Conservation (phyloP, 2,329 filamentous ascomycete species). For the Colletotrichum musae region DNA sequence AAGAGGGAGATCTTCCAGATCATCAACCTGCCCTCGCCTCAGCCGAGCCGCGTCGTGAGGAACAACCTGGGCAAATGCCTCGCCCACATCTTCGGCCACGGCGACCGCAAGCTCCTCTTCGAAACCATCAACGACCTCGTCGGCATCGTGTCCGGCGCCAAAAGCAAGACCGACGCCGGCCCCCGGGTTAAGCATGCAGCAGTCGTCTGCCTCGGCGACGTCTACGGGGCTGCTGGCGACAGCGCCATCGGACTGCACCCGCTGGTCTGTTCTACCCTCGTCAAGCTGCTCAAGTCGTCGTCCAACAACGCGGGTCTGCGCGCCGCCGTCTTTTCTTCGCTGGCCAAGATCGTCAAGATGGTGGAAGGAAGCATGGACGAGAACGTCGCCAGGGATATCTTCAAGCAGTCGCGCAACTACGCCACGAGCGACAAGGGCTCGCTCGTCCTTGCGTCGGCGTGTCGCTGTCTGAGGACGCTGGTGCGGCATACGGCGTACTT, state of each 20-base stretch:
- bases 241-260: slow-evolving; percentile 89
- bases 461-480: slow-evolving; percentile 82
- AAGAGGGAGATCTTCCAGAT: slow-evolving; percentile 97
- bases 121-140: slow-evolving; percentile 94
- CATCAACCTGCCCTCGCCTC: slow-evolving; percentile 84
- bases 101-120: slow-evolving; percentile 92
- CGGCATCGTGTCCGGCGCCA: slow-evolving; percentile 79
- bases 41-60: slow-evolving; percentile 88
- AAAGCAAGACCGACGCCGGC: slow-evolving; percentile 82
- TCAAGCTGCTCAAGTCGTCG: slow-evolving; percentile 86
- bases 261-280: slow-evolving; percentile 77
- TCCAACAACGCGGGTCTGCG: slow-evolving; percentile 86
- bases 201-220: slow-evolving; percentile 86
- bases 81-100: slow-evolving; percentile 84
- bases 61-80: slow-evolving; percentile 91
- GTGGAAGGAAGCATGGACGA: slow-evolving; percentile 87
- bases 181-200: slow-evolving; percentile 88
- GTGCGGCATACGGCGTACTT: slow-evolving; percentile 84
- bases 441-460: slow-evolving; percentile 84
- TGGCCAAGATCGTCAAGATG: slow-evolving; percentile 83
- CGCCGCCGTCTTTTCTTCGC: slow-evolving; percentile 80
- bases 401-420: slow-evolving; percentile 89
- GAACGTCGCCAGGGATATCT: slow-evolving; percentile 86
- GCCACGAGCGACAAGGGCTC: slow-evolving; percentile 85
- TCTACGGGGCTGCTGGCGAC: slow-evolving; percentile 93